Conservation (phyloP, 1,284 basidiomycete genomes). For the Cerioporus squamosus region DNA sequence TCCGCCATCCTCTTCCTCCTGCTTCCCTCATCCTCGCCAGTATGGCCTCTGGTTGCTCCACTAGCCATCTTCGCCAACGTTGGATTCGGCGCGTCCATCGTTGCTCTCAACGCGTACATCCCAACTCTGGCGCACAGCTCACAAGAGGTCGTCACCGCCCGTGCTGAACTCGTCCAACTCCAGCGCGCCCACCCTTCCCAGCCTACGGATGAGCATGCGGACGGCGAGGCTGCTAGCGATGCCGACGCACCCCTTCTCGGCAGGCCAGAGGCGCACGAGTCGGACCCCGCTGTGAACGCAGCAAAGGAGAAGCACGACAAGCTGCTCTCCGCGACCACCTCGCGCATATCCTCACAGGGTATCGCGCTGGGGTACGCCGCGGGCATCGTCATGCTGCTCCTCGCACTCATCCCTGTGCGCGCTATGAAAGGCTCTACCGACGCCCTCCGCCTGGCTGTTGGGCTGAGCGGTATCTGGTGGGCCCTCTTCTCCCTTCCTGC, state of each 20-base stretch:
- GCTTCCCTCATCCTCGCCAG: constrained; percentile 66
- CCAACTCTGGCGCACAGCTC: constrained; percentile 74
- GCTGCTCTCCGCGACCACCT: constrained; percentile 70
- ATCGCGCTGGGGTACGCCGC: constrained; percentile 85
- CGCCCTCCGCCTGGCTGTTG: constrained; percentile 77
- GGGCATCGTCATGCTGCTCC: constrained; percentile 71
- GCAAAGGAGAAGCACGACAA: constrained; percentile 31
- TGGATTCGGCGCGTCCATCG: constrained; percentile 81
- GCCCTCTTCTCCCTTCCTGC: constrained; percentile 78
- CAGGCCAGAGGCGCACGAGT: constrained; percentile 1
- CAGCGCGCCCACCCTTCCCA: constrained; percentile 3
- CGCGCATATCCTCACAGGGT: constrained; percentile 81
- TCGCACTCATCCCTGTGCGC: constrained; percentile 77
- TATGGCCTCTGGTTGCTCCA: constrained; percentile 68
- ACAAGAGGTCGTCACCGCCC: constrained; percentile 58
- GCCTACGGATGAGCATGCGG: background rate
- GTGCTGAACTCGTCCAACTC: constrained; percentile 37
- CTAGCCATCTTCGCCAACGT: constrained; percentile 80
- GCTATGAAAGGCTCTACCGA: constrained; percentile 71
- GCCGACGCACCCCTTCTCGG: constrained; percentile 24
- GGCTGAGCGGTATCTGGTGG: constrained; percentile 86
- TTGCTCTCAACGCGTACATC: constrained; percentile 90
- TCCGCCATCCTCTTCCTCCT: constrained; percentile 73
- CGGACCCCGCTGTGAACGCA: constrained; percentile 21
- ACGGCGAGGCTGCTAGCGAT: background rate